A percentile compares a stretch with the other conserved stretches of the same genome.
phyloP scores from a whole-genome alignment of 108 stramenopile species.

The Phaeodactylum tricornutum region DNA sequence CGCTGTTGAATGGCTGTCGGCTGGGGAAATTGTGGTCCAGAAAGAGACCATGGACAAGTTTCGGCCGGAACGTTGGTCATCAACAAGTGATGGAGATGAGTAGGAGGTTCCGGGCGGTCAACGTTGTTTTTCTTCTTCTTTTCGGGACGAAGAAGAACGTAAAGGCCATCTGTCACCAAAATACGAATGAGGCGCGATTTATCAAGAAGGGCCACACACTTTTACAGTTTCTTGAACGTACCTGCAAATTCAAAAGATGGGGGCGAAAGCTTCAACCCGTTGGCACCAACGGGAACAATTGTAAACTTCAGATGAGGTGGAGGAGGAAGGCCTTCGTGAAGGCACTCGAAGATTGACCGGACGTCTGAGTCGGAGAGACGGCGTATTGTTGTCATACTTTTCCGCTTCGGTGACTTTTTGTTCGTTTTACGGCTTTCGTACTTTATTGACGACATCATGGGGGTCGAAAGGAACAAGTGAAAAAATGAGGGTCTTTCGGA shows the following conservation, averaged over 20 bases:
- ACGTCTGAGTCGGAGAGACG: conserved; percentile 53
- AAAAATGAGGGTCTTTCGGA: no score
- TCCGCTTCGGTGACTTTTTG: no score
- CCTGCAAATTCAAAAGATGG: conserved; percentile 60
- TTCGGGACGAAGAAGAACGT: conserved; percentile 48
- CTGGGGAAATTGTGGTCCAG: conserved; percentile 59
- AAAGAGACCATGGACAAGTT: conserved; percentile 48
- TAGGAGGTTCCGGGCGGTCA: conserved; percentile 25
- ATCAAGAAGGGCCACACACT: neutral
- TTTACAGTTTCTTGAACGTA: conserved; percentile 12
- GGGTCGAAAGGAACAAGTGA: no score
- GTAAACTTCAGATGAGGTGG: conserved; percentile 45
- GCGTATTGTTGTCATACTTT: conserved; percentile 23
- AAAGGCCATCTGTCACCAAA: conserved; percentile 48
- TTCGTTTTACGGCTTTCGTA: no score
- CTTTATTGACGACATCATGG: no score
- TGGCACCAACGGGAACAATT: conserved; percentile 41
- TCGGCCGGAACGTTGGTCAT: conserved; percentile 19
- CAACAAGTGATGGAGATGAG: conserved; percentile 26
- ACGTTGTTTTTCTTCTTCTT: conserved; percentile 15
- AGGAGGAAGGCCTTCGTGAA: conserved; percentile 31
- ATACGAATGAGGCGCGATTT: conserved; percentile 6
- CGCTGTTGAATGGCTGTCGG: conserved; percentile 64
- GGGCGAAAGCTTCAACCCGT: conserved; percentile 55
- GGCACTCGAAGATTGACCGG: conserved; percentile 48